phyloP scores from a whole-genome alignment of 306 rosid species.

The Lotus japonicus region DNA sequence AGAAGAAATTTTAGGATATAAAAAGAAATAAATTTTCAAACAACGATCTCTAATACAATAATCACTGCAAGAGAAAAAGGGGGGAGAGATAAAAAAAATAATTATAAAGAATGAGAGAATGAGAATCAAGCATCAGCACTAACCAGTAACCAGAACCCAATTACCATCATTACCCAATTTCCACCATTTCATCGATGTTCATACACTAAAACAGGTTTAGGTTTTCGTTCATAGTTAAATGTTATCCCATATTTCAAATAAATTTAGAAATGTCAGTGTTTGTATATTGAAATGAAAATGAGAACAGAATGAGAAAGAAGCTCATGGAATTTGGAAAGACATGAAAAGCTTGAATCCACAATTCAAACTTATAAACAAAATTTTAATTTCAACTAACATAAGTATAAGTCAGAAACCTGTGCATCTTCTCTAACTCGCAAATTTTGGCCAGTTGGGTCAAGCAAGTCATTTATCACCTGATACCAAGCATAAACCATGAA shows the following conservation, averaged over 20 bases:
- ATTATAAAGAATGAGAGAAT: too few relatives aligned
- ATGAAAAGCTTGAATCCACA: not conserved
- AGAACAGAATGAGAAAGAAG: not conserved
- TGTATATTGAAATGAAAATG: not conserved
- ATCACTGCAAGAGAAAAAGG: not conserved
- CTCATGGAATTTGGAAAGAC: not conserved
- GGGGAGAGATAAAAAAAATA: not conserved
- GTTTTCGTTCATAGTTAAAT: not conserved
- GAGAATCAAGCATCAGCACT: slow-evolving; percentile 2
- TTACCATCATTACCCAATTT: not conserved
- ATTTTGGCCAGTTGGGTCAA: slow-evolving; percentile 99
- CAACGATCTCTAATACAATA: not conserved
- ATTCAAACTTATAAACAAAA: not conserved
- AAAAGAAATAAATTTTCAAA: not conserved
- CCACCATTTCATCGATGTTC: not conserved
- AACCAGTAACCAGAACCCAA: not conserved
- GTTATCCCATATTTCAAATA: slow-evolving; percentile 10
- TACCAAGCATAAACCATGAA: slow-evolving; percentile 27
- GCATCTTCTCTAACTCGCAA: slow-evolving; percentile 99
- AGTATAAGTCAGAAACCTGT: slow-evolving; percentile 55
- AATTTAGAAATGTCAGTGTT: not conserved
- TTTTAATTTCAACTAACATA: not conserved
- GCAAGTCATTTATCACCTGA: slow-evolving; percentile 98
- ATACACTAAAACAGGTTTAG: not conserved
- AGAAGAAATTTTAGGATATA: not conserved